A percentile compares a stretch with the other conserved stretches of the same genome.
Conservation (phyloP, 169 alveolate genomes). For the Nephromyces sp. region DNA sequence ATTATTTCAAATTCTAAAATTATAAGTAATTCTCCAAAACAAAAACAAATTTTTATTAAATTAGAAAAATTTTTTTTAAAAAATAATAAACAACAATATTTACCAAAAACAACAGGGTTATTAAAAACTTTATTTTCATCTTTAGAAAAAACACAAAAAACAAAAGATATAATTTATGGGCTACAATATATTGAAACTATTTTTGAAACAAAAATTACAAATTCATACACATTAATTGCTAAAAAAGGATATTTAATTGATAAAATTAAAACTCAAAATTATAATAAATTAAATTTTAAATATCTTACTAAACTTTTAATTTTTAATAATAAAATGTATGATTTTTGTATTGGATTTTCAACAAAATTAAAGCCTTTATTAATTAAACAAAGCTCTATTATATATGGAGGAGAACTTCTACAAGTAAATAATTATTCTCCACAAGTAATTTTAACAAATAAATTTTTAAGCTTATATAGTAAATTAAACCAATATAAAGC, state of each 20-base stretch:
- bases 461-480: conserved; percentile 8
- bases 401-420: neutral
- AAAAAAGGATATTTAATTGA: conserved; percentile 18
- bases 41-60: neutral
- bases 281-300: conserved; percentile 31
- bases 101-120: conserved; percentile 2
- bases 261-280: conserved; percentile 16
- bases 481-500: conserved; percentile 21
- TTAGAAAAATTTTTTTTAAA: conserved; percentile 8
- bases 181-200: conserved; percentile 23
- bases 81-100: conserved; percentile 4
- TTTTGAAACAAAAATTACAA: conserved; percentile 10
- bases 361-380: neutral
- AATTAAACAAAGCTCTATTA: neutral
- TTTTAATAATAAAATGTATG: conserved; percentile 2
- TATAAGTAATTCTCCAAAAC: conserved; percentile 18
- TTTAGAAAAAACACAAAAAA: conserved; percentile 1
- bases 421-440: neutral
- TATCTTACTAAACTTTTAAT: conserved; percentile 27
- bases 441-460: neutral
- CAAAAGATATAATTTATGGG: conserved; percentile 24
- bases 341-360: neutral
- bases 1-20: neutral
- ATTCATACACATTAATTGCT: neutral
- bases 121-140: conserved; percentile 21